A percentile compares a stretch with the other conserved stretches of the same genome.
Conservation (phyloP, 148 eudicot genomes). For the Talinum fruticosum region DNA sequence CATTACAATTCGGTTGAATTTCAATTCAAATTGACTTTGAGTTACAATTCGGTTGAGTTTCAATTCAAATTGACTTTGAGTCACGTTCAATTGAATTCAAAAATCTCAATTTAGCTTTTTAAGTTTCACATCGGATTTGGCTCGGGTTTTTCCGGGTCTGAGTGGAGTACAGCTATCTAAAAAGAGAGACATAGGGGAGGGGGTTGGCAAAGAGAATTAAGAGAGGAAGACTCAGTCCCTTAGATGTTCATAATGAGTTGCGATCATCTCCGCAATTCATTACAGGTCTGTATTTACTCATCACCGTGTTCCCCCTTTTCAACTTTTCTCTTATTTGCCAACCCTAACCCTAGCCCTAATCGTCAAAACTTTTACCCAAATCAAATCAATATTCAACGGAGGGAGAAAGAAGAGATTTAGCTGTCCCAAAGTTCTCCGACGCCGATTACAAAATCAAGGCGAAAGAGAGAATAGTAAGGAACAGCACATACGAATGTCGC, state of each 20-base stretch:
- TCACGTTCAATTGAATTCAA: too few species aligned
- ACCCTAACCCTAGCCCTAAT: too few species aligned
- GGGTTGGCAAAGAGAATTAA: neutral
- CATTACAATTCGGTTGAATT: too few species aligned
- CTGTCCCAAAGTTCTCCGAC: constrained; percentile 32
- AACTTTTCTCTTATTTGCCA: neutral
- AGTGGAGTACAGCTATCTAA: too few species aligned
- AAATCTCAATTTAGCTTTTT: too few species aligned
- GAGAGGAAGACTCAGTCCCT: constrained; percentile 51
- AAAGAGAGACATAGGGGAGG: neutral
- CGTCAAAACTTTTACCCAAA: neutral
- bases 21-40: too few species aligned
- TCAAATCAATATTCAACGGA: neutral
- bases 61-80: too few species aligned
- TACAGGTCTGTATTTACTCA: constrained; percentile 66
- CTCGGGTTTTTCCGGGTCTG: too few species aligned
- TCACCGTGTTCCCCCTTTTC: constrained; percentile 26
- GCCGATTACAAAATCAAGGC: neutral
- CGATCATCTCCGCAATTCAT: constrained; percentile 66
- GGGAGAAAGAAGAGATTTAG: constrained; percentile 28
- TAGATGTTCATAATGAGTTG: constrained; percentile 57
- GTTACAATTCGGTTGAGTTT: too few species aligned
- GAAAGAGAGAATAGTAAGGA: constrained; percentile 20
- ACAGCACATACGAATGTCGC: constrained; percentile 49
- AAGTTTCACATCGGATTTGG: too few species aligned